Evolutionary conservation across 768 basidiomycete species (phyloP).

Genomic region (Panaeolus papilionaceus): DNA sequence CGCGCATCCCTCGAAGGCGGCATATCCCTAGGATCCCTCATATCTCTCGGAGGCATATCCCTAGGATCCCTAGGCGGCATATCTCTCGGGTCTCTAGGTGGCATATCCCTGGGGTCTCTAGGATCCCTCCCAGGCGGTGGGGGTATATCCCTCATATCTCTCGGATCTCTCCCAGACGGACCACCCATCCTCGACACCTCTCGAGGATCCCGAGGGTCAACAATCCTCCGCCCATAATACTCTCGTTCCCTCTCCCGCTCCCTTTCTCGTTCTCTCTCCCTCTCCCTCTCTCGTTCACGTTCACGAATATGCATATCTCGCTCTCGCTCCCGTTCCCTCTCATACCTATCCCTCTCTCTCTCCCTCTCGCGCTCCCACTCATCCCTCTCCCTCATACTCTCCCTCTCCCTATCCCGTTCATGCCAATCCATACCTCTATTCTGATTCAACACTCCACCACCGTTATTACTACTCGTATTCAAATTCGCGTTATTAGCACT

Average conservation of each 20-base stretch:
- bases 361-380: slow-evolving; percentile 8
- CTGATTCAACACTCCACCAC: neutral
- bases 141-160: neutral
- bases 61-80: neutral
- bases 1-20: slow-evolving; percentile 1
- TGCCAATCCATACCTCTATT: slow-evolving; percentile 3
- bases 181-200: slow-evolving; percentile 6
- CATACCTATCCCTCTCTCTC: slow-evolving; percentile 13
- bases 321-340: slow-evolving; percentile 15
- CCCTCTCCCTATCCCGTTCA: slow-evolving; percentile 18
- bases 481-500: neutral
- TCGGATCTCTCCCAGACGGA: neutral
- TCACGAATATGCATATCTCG: slow-evolving; percentile 4
- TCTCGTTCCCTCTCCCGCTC: slow-evolving; percentile 24
- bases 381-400: slow-evolving; percentile 5
- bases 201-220: neutral
- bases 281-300: neutral
- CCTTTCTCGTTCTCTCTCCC: slow-evolving; percentile 20
- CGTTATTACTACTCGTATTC: neutral
- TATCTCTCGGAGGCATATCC: neutral
- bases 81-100: neutral
- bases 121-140: neutral
- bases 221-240: slow-evolving; percentile 16
- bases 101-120: neutral
- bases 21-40: neutral